Conservation (phyloP, 345 rosid genomes). For the Bretschneidera sinensis region DNA sequence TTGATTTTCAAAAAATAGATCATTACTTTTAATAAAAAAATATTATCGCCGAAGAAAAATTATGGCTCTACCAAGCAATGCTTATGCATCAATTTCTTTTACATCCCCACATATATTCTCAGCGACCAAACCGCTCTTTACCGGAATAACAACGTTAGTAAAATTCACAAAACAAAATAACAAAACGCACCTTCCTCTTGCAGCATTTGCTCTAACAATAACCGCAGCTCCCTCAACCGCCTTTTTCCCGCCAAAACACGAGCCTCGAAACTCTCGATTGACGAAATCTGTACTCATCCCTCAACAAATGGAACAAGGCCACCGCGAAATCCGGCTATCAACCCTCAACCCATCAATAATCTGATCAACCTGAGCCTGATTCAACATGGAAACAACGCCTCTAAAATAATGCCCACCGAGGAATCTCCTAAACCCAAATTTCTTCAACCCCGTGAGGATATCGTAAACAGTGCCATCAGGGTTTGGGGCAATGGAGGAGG, state of each 20-base stretch:
- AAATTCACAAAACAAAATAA: not conserved
- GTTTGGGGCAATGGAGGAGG: conserved; percentile 3
- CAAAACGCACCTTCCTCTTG: conserved; percentile 50
- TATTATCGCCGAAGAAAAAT: too few relatives aligned
- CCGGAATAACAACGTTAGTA: not conserved
- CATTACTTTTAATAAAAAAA: too few relatives aligned
- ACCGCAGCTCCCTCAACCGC: conserved; percentile 49
- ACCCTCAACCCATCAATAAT: conserved; percentile 38
- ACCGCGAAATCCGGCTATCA: conserved; percentile 42
- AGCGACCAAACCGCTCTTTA: not conserved
- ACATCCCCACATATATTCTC: not conserved
- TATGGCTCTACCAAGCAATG: too few relatives aligned
- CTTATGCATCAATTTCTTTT: not conserved
- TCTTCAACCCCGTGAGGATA: conserved; percentile 42
- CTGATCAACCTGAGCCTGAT: conserved; percentile 40
- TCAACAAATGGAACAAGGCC: conserved; percentile 49
- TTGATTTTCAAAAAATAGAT: too few relatives aligned
- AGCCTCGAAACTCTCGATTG: conserved; percentile 52
- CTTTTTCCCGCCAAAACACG: conserved; percentile 39
- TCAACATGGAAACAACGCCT: conserved; percentile 32
- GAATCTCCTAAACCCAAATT: conserved; percentile 40
- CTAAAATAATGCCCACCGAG: conserved; percentile 30
- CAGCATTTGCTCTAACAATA: conserved; percentile 43
- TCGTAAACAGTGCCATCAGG: conserved; percentile 30
- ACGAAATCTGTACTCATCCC: conserved; percentile 41